These are phyloP conservation scores for Passiflora organensis DNA, from an alignment of 345 rosid species.

Conservation along the genomic window DNA sequence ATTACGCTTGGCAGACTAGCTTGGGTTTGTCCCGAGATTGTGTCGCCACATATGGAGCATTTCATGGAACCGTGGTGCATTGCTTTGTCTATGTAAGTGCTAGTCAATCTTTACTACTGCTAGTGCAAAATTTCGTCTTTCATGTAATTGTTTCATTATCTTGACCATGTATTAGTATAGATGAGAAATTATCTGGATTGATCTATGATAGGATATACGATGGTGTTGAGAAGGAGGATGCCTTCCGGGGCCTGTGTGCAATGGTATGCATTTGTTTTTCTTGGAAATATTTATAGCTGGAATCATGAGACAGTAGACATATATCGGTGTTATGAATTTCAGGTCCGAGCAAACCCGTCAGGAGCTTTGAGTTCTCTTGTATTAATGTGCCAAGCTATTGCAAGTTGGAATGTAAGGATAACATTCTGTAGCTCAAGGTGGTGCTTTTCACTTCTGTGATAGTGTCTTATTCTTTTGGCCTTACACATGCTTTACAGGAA, in stretches of 20 bases:
- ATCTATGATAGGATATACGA: conserved; percentile 70
- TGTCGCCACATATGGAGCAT: conserved; percentile 96
- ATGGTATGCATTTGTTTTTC: conserved; percentile 53
- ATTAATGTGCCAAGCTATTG: conserved; percentile 81
- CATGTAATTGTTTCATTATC: neutral
- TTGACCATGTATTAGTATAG: conserved; percentile 4
- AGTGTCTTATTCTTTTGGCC: conserved; percentile 3
- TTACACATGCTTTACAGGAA: conserved; percentile 40
- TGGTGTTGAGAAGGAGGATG: conserved; percentile 97
- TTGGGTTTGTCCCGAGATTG: conserved; percentile 95
- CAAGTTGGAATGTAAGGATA: conserved; percentile 92
- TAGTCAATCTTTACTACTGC: too few species aligned
- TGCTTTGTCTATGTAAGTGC: conserved; percentile 80
- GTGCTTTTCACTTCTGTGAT: neutral
- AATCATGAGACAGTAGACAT: neutral
- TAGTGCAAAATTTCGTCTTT: too few species aligned
- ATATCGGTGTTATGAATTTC: conserved; percentile 17
- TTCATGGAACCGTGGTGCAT: conserved; percentile 96
- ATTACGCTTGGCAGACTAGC: conserved; percentile 97
- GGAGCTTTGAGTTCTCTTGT: conserved; percentile 87
- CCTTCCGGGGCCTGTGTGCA: conserved; percentile 94
- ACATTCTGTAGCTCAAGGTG: neutral
- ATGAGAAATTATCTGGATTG: conserved; percentile 4
- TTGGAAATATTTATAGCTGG: neutral
- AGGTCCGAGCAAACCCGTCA: conserved; percentile 89